Evolutionary conservation across 768 basidiomycete genomes (phyloP), one percentile per base, ranked within the genome.

Genomic region (Lyophyllum decastes): DNA sequence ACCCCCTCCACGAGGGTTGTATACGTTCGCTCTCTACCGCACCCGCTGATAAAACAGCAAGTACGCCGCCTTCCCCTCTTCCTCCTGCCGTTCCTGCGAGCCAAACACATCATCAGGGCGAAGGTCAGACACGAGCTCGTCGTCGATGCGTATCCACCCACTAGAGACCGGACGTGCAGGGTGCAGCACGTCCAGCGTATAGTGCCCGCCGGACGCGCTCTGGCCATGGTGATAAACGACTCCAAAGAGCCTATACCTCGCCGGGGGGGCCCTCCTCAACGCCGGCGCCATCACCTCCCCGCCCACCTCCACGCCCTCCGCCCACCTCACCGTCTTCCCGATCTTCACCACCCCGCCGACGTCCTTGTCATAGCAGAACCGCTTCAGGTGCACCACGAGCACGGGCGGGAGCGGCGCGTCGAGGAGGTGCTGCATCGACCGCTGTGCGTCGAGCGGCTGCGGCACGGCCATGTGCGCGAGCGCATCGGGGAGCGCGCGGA

Each of bases 161-260:
- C 90, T 5, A 80, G 78, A 80, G 74, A 69, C 81, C 83, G 34
- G 87, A 79, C 61, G 83, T 82, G 2, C 61, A 14, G 89, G 90
- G 63, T 92, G 88, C 2, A 95, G 76, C 10, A 95, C 90, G 65
- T 94, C 90, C 47, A 96, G 83, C 2, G 95, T 98, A 75, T 98
- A 98, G 72, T 98, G 96, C 0, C 96, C 96, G 2, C 95, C 94
- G 0, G 88, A 88, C 0, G 96, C 94, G 7, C 92, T 91, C 26
- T 80, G 77, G 2, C 96, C 96, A 63, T 99, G 95, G 70, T 99
- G 96, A 71, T 98, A 98, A 12, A 98, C 74, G 9, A 87, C 96
- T 62, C 92, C 92, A 66, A 94, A 94, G 9, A 96, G 80, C 64
- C 87, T 88, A 69, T 95, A 96, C 65, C 81, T 80, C 43, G 81